Evolutionary conservation across 345 rosid species (phyloP), one percentile per base, ranked within the genome.

Genomic region (Populus simonii): DNA sequence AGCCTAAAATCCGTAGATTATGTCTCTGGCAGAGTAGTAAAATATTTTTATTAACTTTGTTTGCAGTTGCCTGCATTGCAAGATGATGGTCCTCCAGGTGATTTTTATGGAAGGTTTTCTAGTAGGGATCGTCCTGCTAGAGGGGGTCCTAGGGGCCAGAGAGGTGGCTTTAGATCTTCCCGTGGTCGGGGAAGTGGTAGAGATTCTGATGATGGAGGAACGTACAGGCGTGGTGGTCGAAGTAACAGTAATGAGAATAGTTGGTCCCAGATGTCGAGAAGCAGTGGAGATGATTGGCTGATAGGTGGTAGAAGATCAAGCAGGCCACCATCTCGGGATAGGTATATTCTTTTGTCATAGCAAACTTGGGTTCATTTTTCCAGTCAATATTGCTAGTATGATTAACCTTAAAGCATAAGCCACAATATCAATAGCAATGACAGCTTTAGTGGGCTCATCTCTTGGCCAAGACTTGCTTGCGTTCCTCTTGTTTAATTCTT

Each of bases 31-130:
- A 27, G 9, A 33, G 4, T 27, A 31, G 17, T 53, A n/a, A 39
- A 36, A 20, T 41, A 5, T 61, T 68, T 53, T 4, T 51, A 15
- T 41, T 35, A 15, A 66, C 29, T 70, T 66, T 36, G 31, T n/a
- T 59, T 72, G 83, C 90, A 95, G 99, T 85, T 95, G 78, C 98
- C 97, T 68, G 87, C 93, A 22, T 85, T 95, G 83, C 97, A 96
- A 89, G 99, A 96, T 80, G 97, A 93, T 81, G 97, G 96, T 36
- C 98, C 97, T 6, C 66, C 94, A 11, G 83, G 89, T 77, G 98
- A 92, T 83, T 87, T 79, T 85, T 93, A 93, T 72, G 98, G 99
- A 10, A 86, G 86, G 86, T 96, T 92, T 85, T 90, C 94, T 70
- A 78, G 84, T 78, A 85, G 94, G 89, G 98, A 92, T 70, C 79